Evolutionary conservation across 768 basidiomycete genomes (phyloP).

Genomic region (Mycena leptocephala): DNA sequence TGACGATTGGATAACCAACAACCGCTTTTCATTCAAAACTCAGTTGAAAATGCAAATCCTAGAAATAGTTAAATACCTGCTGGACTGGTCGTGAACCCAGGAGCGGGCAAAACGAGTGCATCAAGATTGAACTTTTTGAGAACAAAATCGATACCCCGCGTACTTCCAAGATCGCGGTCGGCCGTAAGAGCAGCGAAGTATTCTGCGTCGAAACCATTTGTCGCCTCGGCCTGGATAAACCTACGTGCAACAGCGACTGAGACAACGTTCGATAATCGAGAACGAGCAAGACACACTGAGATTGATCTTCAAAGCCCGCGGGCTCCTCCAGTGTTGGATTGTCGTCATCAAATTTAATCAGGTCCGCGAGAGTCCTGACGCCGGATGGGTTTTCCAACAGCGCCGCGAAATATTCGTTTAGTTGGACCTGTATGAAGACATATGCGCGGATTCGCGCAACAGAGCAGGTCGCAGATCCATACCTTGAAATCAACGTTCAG

Average conservation of each 20-base stretch:
- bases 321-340: conserved; percentile 67
- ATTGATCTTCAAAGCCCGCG: conserved; percentile 55
- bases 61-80: conserved; percentile 46
- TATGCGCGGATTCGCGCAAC: too few species aligned
- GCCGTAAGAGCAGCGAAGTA: conserved; percentile 62
- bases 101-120: conserved; percentile 66
- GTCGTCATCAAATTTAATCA: conserved; percentile 71
- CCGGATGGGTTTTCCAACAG: conserved; percentile 71
- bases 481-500: conserved; percentile 74
- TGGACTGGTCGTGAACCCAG: conserved; percentile 56
- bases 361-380: conserved; percentile 68
- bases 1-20: conserved; percentile 77
- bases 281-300: conserved; percentile 42
- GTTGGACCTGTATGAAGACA: conserved; percentile 58
- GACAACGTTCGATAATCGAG: too few species aligned
- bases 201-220: conserved; percentile 57
- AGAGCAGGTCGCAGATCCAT: conserved; percentile 2
- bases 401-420: conserved; percentile 64
- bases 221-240: conserved; percentile 56
- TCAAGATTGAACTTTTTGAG: conserved; percentile 63
- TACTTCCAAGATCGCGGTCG: too few species aligned
- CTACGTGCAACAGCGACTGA: conserved; percentile 38
- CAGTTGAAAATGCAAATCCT: neutral
- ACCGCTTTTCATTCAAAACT: conserved; percentile 55
- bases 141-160: conserved; percentile 68